Evolutionary conservation across 805 yeast species (phyloP).

Genomic region (Schizosaccharomyces cryophilus): DNA sequence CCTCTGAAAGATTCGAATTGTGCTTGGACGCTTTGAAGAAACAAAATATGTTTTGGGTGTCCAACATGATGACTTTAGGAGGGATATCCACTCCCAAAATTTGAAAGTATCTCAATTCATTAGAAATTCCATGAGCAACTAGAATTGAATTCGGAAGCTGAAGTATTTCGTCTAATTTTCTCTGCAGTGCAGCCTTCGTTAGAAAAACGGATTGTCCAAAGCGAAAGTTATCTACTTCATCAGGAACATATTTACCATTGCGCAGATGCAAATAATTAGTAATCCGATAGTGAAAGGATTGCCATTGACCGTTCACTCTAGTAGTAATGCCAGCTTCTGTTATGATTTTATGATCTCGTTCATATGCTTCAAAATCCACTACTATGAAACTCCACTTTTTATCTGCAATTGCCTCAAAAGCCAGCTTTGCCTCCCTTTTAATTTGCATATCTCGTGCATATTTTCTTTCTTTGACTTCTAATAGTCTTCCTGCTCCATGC

Average conservation of each 20-base stretch:
- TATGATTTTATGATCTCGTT: neutral
- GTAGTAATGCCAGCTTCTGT: conserved; percentile 4
- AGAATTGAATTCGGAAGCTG: neutral
- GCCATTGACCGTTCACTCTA: neutral
- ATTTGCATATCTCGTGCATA: neutral
- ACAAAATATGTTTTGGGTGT: conserved; percentile 1
- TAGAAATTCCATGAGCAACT: conserved; percentile 6
- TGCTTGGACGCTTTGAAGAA: neutral
- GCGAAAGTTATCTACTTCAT: conserved; percentile 5
- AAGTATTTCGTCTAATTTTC: neutral
- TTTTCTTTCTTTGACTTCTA: neutral
- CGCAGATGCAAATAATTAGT: conserved; percentile 2
- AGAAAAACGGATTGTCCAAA: conserved; percentile 4
- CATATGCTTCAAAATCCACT: conserved; percentile 5
- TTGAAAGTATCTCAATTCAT: conserved; percentile 4
- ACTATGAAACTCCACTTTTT: conserved; percentile 2
- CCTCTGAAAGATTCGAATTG: neutral
- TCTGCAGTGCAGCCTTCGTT: neutral
- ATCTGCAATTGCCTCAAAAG: neutral
- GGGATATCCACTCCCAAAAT: neutral
- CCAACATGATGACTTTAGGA: neutral
- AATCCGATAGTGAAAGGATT: conserved; percentile 3
- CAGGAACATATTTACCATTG: conserved; percentile 5
- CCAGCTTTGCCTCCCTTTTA: neutral
- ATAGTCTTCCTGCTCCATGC: neutral